Conservation (phyloP, 345 rosid genomes). For the Eucalyptus polyanthemos region DNA sequence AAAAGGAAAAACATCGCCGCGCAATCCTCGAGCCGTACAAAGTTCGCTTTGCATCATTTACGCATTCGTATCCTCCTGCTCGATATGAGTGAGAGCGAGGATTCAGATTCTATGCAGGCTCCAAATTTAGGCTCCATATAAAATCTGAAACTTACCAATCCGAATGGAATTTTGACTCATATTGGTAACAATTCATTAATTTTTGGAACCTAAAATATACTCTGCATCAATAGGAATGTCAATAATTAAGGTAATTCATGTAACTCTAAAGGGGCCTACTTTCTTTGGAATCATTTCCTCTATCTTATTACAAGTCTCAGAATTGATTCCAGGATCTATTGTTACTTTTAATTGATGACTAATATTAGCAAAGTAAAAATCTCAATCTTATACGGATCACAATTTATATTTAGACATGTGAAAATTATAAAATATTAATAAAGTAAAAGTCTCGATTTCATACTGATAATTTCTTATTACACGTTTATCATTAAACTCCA, state of each 20-base stretch:
- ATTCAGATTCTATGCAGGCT: no score
- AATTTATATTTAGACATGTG: no score
- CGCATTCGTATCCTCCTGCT: not conserved
- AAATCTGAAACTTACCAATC: no score
- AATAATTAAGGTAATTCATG: no score
- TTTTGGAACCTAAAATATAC: no score
- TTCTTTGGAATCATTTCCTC: no score
- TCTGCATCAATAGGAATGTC: fast-evolving
- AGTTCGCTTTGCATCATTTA: not conserved
- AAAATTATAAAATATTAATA: no score
- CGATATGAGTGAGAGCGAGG: fast-evolving
- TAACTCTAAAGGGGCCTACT: fast-evolving
- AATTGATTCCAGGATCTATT: fast-evolving
- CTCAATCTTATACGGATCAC: fast-evolving
- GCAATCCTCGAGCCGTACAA: not conserved
- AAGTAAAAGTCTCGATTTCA: no score
- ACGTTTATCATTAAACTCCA: fast-evolving
- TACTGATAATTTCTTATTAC: fast-evolving
- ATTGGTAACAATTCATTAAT: no score
- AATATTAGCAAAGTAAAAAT: no score
- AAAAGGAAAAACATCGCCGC: not conserved
- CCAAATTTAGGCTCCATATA: no score
- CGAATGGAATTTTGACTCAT: fast-evolving
- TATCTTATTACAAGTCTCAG: fast-evolving
- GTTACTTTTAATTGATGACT: no score